Evolutionary conservation across 2,329 filamentous ascomycete genomes (phyloP).

Genomic region (Claviceps quebecensis): DNA sequence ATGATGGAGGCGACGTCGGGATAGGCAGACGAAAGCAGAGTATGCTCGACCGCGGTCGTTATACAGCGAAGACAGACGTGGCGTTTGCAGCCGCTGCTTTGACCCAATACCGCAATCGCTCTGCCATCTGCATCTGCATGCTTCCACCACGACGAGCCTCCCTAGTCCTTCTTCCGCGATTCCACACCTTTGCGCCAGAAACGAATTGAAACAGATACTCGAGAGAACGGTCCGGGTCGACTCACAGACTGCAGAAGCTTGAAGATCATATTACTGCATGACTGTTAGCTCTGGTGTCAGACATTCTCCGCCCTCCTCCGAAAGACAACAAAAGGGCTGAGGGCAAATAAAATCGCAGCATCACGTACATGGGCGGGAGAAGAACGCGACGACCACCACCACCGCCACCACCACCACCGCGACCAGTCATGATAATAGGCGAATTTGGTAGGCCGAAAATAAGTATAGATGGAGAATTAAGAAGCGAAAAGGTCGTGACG

Average conservation of each 20-base stretch:
- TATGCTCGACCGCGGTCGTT: too few relatives aligned
- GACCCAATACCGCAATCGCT: not conserved
- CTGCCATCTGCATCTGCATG: not conserved
- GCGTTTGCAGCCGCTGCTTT: not conserved
- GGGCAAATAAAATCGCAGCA: not conserved
- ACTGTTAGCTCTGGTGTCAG: slow-evolving; percentile 11
- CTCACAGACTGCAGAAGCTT: slow-evolving; percentile 61
- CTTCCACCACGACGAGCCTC: not conserved
- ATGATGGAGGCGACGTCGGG: not conserved
- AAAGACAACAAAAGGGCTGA: not conserved
- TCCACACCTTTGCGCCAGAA: not conserved
- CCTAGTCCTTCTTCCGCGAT: not conserved
- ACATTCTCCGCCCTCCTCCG: not conserved
- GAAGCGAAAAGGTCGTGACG: not conserved
- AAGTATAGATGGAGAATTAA: not conserved
- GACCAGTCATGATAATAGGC: slow-evolving; percentile 37
- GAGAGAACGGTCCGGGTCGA: slow-evolving; percentile 4
- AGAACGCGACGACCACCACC: slow-evolving; percentile 43
- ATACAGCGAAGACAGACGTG: not conserved
- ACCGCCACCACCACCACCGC: slow-evolving; percentile 45
- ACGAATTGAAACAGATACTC: not conserved
- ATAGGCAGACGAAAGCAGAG: not conserved
- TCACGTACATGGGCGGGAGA: slow-evolving; percentile 38
- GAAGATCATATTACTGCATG: slow-evolving; percentile 34
- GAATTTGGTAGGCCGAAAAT: not conserved